Conservation (phyloP, 2,329 filamentous ascomycete species). For the Coniochaeta prunicola region DNA sequence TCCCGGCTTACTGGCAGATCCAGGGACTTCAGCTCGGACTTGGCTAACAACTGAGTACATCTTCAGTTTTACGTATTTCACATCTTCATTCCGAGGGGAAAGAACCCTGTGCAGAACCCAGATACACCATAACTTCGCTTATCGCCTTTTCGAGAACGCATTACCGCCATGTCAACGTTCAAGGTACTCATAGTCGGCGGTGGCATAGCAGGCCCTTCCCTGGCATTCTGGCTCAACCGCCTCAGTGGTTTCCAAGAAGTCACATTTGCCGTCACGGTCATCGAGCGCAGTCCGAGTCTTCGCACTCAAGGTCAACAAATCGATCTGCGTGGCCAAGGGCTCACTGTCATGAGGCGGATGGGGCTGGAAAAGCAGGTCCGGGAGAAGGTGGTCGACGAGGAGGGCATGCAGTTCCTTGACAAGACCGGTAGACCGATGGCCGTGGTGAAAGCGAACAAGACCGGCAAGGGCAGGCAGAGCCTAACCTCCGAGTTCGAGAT, state of each 20-base stretch:
- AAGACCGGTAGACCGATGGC: conserved; percentile 26
- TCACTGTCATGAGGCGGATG: conserved; percentile 29
- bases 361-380: conserved; percentile 29
- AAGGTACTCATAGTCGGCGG: conserved; percentile 41
- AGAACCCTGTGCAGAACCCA: not conserved
- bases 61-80: no score
- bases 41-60: no score
- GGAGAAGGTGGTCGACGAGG: conserved; percentile 33
- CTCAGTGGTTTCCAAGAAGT: conserved; percentile 9
- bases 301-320: conserved; percentile 36
- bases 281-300: conserved; percentile 30
- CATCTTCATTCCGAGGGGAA: not conserved
- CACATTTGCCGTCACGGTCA: conserved; percentile 30
- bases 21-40: no score
- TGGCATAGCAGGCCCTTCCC: conserved; percentile 35
- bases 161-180: conserved; percentile 16
- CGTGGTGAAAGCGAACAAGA: conserved; percentile 29
- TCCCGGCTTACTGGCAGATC: no score
- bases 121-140: not conserved
- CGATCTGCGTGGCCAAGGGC: conserved; percentile 35
- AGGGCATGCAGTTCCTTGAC: conserved; percentile 40
- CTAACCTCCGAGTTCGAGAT: conserved; percentile 53
- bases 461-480: conserved; percentile 32
- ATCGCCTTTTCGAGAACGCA: not conserved
- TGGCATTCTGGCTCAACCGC: conserved; percentile 32